Evolutionary conservation across 768 basidiomycete genomes (phyloP), one percentile per base, ranked within the genome.

Genomic region (Phaeotremella skinneri): DNA sequence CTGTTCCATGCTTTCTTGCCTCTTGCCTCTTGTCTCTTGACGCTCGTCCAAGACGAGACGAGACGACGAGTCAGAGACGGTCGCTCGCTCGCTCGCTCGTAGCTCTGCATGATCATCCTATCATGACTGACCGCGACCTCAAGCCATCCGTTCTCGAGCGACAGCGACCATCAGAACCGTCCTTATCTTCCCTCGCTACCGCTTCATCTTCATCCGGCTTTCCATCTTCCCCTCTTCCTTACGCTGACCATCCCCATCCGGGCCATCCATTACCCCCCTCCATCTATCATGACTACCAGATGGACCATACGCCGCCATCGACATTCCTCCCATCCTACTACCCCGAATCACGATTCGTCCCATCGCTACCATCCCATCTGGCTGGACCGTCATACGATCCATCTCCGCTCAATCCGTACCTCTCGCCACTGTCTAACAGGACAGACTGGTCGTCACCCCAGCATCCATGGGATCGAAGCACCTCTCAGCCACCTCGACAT

Each of bases 251-350:
- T 45, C 43, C 43, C 13, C 21, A n/a, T 45, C 43, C 6, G 23
- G 11, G 43, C 7, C 13, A 45, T 6, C 43, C 43, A 23, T 45
- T 23, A 21, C 21, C 43, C 23, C 6, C 43, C 13, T 45, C 43
- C 13, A 9, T 23, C 21, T 23, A 45, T 20, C 43, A 45, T 14
- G 11, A 13, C 13, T 7, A 23, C 21, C 13, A 14, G 13, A 21
- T 13, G 7, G 21, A 13, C 43, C 11, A 45, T 23, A 45, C 43
- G 7, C 11, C 21, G 13, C 51, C 51, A 32, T 52, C 51, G 14
- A 52, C 51, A 4, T 52, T 32, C 21, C 23, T 52, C 7, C 27
- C 51, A 4, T 52, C 51, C 16, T 52, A 52, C 51, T 52, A 52
- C 25, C 51, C 51, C n/a, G 32, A 39, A 13, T 52, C 51, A 4